Conservation (phyloP, 129 eudicot species). For the Daucus carota region DH1_v3.0 NC_030385.2:3158001-3158500, state of each 20-base stretch:
- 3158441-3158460: conserved; percentile 86
- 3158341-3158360: neutral
- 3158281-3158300: neutral
- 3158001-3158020: conserved; percentile 89
- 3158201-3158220: neutral
- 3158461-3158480: conserved; percentile 76
- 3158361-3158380: conserved; percentile 1
- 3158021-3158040: conserved; percentile 68
- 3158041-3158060: conserved; percentile 75
- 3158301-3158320: neutral
- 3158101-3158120: conserved; percentile 81
- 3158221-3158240: neutral
- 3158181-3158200: conserved; percentile 60
- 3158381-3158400: conserved; percentile 66
- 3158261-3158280: neutral
- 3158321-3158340: conserved; percentile 2
- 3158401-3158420: conserved; percentile 76
- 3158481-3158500: conserved; percentile 81
- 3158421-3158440: conserved; percentile 77
- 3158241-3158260: neutral
- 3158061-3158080: conserved; percentile 85
- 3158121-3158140: conserved; percentile 74
- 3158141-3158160: conserved; percentile 49
- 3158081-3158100: conserved; percentile 77
- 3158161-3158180: conserved; percentile 59